These are phyloP conservation scores for Chlamydomonas applanata DNA, from an alignment of 139 green algal genomes.

Conservation along the genomic window DNA sequence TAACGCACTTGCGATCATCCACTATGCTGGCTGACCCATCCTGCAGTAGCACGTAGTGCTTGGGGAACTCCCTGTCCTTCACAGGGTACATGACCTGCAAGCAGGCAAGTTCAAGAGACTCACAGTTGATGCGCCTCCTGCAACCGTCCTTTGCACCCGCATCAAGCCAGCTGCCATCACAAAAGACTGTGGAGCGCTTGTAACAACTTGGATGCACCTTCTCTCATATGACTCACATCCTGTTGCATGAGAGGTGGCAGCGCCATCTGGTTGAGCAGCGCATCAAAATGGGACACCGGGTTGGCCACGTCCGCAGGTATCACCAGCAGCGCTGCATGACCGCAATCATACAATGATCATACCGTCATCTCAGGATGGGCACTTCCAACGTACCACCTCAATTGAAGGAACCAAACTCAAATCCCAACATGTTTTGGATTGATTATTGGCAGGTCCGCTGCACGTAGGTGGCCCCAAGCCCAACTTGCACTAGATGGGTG, in stretches of 20 bases:
- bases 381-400: no score
- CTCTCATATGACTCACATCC: slow-evolving; percentile 12
- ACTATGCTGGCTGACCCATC: slow-evolving; percentile 28
- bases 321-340: slow-evolving; percentile 21
- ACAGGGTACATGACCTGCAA: slow-evolving; percentile 34
- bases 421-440: not conserved
- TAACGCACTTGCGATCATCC: slow-evolving; percentile 28
- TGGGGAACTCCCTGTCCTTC: slow-evolving; percentile 39
- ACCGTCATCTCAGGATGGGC: not conserved
- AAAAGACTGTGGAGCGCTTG: no score
- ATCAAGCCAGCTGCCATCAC: no score
- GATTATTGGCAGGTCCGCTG: no score
- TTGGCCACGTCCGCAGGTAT: slow-evolving; percentile 32
- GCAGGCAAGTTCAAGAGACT: not conserved
- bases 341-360: not conserved
- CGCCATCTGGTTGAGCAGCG: slow-evolving; percentile 31
- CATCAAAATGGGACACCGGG: slow-evolving; percentile 36
- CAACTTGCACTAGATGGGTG: no score
- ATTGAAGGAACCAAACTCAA: not conserved
- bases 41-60: slow-evolving; percentile 55
- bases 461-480: no score
- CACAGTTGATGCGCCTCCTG: no score
- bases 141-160: no score
- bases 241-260: slow-evolving; percentile 37
- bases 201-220: no score